Conservation (phyloP, 2,329 filamentous ascomycete species). For the Aureobasidium uvarum region DNA sequence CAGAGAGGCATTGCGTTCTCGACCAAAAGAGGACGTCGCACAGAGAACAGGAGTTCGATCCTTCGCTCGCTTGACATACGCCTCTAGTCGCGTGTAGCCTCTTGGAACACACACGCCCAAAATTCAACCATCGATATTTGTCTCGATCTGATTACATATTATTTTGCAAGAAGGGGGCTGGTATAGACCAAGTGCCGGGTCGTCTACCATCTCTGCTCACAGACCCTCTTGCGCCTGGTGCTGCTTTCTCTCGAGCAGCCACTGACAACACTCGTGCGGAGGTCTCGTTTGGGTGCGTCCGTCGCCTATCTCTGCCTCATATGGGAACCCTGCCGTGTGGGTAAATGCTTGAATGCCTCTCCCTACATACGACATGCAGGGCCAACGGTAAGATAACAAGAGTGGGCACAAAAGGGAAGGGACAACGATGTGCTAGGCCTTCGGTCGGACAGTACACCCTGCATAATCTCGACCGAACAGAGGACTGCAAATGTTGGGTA, state of each 20-base stretch:
- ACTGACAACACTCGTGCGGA: background rate
- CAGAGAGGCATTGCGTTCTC: background rate
- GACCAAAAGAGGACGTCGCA: background rate
- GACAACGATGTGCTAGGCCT: background rate
- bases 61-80: background rate
- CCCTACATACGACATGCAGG: background rate
- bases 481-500: background rate
- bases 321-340: background rate
- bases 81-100: background rate
- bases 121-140: background rate
- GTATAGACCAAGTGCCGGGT: slow-evolving; percentile 1
- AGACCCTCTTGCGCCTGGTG: background rate
- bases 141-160: background rate
- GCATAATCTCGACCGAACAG: slow-evolving; percentile 4
- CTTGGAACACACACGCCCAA: background rate
- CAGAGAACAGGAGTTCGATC: slow-evolving; percentile 9
- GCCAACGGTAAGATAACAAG: background rate
- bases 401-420: background rate
- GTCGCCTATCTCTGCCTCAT: background rate
- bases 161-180: background rate
- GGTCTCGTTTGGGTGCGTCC: background rate
- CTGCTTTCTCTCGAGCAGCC: background rate
- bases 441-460: background rate
- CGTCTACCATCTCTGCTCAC: background rate
- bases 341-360: background rate